A percentile compares a stretch with the other conserved stretches of the same genome.
These are phyloP conservation scores for Solanum raphanifolium DNA, from an alignment of 257 asterid genomes.

Conservation along the genomic window DNA sequence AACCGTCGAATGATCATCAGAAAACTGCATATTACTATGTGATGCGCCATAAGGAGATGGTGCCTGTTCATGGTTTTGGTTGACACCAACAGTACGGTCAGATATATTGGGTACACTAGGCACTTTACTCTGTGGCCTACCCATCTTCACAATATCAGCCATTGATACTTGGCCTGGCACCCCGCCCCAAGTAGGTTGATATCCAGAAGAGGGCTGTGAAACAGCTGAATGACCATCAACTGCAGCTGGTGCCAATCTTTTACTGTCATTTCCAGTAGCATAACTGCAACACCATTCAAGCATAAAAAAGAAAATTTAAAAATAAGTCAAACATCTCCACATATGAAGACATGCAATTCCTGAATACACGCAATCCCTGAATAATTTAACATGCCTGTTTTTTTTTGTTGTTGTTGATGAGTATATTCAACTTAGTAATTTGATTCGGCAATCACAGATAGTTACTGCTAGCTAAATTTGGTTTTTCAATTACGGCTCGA, in stretches of 20 bases:
- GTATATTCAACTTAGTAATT: not conserved
- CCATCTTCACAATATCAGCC: constrained; percentile 97
- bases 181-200: constrained; percentile 61
- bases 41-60: constrained; percentile 17
- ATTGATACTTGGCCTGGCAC: constrained; percentile 78
- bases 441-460: not conserved
- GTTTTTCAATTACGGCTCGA: not conserved
- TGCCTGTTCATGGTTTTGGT: constrained; percentile 28
- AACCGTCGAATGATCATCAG: constrained; percentile 32
- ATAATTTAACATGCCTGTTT: not conserved
- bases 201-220: constrained; percentile 39
- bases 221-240: constrained; percentile 32
- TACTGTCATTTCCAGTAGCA: constrained; percentile 28
- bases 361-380: not conserved
- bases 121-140: constrained; percentile 46
- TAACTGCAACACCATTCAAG: constrained; percentile 33
- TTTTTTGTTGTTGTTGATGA: not conserved
- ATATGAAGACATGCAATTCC: not conserved
- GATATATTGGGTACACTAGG: constrained; percentile 27
- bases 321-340: not conserved
- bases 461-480: not conserved
- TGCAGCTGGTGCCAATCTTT: constrained; percentile 24
- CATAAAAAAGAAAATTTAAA: not conserved
- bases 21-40: constrained; percentile 13
- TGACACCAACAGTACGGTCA: constrained; percentile 11